Conservation (phyloP, 768 basidiomycete genomes). For the Amanita brunnescens region DNA sequence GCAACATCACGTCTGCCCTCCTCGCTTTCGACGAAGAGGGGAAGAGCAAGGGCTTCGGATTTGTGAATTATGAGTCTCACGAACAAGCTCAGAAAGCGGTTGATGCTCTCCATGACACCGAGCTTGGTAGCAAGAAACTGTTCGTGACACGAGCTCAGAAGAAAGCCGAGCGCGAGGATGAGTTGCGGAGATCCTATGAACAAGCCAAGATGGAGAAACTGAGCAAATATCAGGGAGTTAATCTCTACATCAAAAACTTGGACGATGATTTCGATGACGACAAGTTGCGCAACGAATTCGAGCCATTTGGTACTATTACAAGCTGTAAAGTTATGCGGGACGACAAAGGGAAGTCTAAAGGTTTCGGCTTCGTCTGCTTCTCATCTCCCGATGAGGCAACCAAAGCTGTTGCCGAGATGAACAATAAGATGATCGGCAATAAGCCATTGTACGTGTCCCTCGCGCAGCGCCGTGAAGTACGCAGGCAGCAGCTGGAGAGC, state of each 20-base stretch:
- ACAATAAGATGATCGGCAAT: constrained; percentile 99
- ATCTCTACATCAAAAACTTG: constrained; percentile 99
- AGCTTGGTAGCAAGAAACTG: constrained; percentile 79
- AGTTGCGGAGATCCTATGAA: constrained; percentile 89
- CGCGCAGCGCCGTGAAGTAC: constrained; percentile 96
- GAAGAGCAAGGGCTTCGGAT: constrained; percentile 95
- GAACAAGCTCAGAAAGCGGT: constrained; percentile 90
- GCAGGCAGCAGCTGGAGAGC: constrained; percentile 96
- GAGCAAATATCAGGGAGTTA: constrained; percentile 98
- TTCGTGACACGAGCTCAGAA: constrained; percentile 97
- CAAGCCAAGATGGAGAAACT: constrained; percentile 94
- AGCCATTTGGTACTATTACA: constrained; percentile 94
- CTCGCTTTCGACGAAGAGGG: constrained; percentile 80
- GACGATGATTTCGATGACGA: constrained; percentile 98
- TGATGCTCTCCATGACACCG: constrained; percentile 80
- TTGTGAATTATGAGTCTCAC: constrained; percentile 93
- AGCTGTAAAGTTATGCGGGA: constrained; percentile 99
- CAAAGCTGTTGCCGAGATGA: constrained; percentile 99
- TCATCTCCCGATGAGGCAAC: constrained; percentile 97
- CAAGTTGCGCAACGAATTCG: constrained; percentile 92
- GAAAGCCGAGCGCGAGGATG: constrained; percentile 97
- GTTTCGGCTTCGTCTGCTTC: constrained; percentile 99
- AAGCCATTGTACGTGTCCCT: constrained; percentile 99
- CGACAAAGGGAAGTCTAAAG: constrained; percentile 87
- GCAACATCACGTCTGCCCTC: constrained; percentile 83